phyloP scores from a whole-genome alignment of 805 yeast species.

The Yamadazyma endophytica region DNA sequence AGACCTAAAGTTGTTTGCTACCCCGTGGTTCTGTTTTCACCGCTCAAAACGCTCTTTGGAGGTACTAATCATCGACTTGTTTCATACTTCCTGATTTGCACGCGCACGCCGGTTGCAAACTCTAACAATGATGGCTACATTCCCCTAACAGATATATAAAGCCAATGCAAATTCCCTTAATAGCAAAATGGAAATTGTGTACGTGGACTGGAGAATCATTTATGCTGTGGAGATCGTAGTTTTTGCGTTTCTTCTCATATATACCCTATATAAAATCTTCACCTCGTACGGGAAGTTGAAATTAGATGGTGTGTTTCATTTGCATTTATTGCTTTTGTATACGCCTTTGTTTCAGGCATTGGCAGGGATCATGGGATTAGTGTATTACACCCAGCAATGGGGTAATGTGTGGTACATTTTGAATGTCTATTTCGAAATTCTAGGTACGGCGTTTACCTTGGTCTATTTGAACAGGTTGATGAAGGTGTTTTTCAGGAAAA shows the following conservation, averaged over 20 bases:
- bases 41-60: too few relatives aligned
- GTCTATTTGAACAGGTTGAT: constrained; percentile 4
- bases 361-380: constrained; percentile 5
- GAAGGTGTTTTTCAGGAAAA: constrained; percentile 1
- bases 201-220: constrained; percentile 5
- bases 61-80: too few relatives aligned
- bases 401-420: constrained; percentile 6
- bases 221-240: constrained; percentile 6
- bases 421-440: constrained; percentile 8
- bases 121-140: too few relatives aligned
- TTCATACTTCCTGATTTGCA: too few relatives aligned
- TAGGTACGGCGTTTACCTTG: constrained; percentile 5
- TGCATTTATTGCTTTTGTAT: constrained; percentile 4
- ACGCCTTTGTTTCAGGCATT: constrained; percentile 8
- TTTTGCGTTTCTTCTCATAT: constrained; percentile 1
- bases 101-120: too few relatives aligned
- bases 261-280: constrained; percentile 4
- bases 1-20: too few relatives aligned
- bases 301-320: constrained; percentile 1
- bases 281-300: constrained; percentile 1
- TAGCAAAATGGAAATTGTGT: too few relatives aligned
- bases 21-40: too few relatives aligned
- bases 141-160: too few relatives aligned
- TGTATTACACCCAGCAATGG: constrained; percentile 4
- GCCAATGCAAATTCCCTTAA: too few relatives aligned